Base-by-base conservation (phyloP, 768 basidiomycete species). In the Austroboletus eburneus region DNA sequence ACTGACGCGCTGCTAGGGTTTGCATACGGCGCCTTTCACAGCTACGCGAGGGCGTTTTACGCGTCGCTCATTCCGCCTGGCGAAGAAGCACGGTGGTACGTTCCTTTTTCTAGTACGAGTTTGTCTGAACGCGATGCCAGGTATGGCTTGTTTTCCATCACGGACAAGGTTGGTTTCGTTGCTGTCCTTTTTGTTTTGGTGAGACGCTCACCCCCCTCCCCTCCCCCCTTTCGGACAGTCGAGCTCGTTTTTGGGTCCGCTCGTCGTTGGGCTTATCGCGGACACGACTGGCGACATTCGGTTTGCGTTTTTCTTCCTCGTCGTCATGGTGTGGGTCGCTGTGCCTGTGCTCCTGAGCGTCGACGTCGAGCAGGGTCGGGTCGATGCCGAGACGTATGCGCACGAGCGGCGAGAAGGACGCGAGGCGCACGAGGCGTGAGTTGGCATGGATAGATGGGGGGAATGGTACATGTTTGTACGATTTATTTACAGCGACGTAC, bases 261-360 rank as follows among this genome's bases (percentile, higher is more conserved):
- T 93, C 6, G 69, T 91, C 22, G 93, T 97, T 1, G 93, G 91
- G 0, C 54, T 93, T 30, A 87, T 97, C 33, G 83, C 93, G 0
- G 92, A 95, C 61, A 64, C 73, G 36, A 97, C 92, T 0, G 92
- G 89, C 3, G 93, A 95, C 65, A 94, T 96, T 39, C 85, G 94
- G 22, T 87, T 87, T 51, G 84, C 85, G 3, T 97, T 96, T 67
- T 83, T 90, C 61, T 93, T 98, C 71, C 75, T 97, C 14, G 73
- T 91, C 3, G 46, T 73, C 42, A 88, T 95, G 85, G 72, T 96
- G 12, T 85, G 85, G 78, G 55, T 80, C 2, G 86, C 92, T 0
- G 68, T 95, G 2, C 94, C 93, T 0, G 68, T 95, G 0, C 72
- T 99, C 7, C 57, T 69, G 50, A 72, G 73, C 29, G 88, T 95